Evolutionary conservation across 371 early-diverging fungal genomes (phyloP).

Genomic region (Chytridiales sp.): DNA sequence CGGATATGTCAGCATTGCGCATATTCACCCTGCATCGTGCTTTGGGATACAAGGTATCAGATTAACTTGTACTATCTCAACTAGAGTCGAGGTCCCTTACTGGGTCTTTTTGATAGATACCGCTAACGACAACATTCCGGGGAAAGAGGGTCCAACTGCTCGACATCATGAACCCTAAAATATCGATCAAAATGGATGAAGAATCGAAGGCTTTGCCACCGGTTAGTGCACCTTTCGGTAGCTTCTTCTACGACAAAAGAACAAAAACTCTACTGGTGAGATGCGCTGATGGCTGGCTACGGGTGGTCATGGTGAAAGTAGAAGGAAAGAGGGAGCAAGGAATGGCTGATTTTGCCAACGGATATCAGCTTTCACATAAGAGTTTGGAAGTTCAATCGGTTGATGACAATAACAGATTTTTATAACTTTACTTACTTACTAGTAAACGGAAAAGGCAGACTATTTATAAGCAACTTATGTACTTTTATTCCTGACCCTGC

Average conservation of each 20-base stretch:
- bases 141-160: slow-evolving; percentile 37
- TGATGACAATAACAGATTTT: too few relatives aligned
- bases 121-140: slow-evolving; percentile 33
- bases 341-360: slow-evolving; percentile 73
- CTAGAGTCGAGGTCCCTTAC: slow-evolving; percentile 26
- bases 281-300: slow-evolving; percentile 53
- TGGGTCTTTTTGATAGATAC: slow-evolving; percentile 27
- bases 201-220: slow-evolving; percentile 5
- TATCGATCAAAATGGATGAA: slow-evolving; percentile 2
- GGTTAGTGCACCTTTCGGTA: slow-evolving; percentile 16
- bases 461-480: too few relatives aligned
- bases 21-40: slow-evolving; percentile 71
- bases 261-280: slow-evolving; percentile 20
- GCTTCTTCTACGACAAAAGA: slow-evolving; percentile 10
- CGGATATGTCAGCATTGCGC: slow-evolving; percentile 56
- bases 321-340: slow-evolving; percentile 60
- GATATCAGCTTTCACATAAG: slow-evolving; percentile 60
- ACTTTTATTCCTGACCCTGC: too few relatives aligned
- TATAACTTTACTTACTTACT: too few relatives aligned
- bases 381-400: too few relatives aligned
- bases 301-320: slow-evolving; percentile 38
- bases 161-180: slow-evolving; percentile 13
- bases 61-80: slow-evolving; percentile 17
- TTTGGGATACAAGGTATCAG: slow-evolving; percentile 67
- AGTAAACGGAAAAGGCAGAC: too few relatives aligned